phyloP scores from a whole-genome alignment of 108 stramenopile genomes.

The Cyclotella sp. region DNA sequence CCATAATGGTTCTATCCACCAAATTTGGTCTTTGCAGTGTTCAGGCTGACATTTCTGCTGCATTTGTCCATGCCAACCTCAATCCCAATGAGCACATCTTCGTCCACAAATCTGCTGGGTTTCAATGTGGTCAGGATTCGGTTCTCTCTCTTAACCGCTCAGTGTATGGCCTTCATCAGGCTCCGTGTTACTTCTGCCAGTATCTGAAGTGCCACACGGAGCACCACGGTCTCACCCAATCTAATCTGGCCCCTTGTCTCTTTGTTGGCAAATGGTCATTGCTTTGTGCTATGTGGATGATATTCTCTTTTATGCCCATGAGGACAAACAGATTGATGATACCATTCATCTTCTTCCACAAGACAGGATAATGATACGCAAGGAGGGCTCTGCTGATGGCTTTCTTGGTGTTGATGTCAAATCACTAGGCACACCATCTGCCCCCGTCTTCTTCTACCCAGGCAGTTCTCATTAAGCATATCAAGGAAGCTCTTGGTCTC shows the following conservation, averaged over 20 bases:
- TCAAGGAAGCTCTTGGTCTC: not conserved
- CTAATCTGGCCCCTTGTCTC: slow-evolving; percentile 53
- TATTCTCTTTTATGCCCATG: not conserved
- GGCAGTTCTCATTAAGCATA: slow-evolving; percentile 21
- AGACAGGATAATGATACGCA: not conserved
- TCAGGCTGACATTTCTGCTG: slow-evolving; percentile 43
- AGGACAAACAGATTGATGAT: not conserved
- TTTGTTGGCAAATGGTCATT: slow-evolving; percentile 32
- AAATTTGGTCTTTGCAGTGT: not conserved
- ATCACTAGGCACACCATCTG: slow-evolving; percentile 5
- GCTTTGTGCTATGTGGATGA: slow-evolving; percentile 13
- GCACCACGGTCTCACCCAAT: slow-evolving; percentile 48
- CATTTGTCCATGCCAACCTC: slow-evolving; percentile 57
- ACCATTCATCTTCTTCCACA: not conserved
- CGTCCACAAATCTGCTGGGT: not conserved
- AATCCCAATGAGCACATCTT: not conserved
- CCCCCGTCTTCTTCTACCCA: slow-evolving; percentile 25
- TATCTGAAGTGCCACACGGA: slow-evolving; percentile 33
- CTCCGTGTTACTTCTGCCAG: slow-evolving; percentile 49
- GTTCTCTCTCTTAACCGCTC: not conserved
- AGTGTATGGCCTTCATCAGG: slow-evolving; percentile 9
- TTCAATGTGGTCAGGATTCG: not conserved
- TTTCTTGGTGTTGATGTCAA: slow-evolving; percentile 56
- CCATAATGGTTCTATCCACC: too few species aligned
- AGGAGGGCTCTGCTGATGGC: not conserved